Percentiles rank a stretch among this genome's conserved stretches.
Conservation (phyloP, 805 yeast species). For the Kodamaea laetipori region DNA sequence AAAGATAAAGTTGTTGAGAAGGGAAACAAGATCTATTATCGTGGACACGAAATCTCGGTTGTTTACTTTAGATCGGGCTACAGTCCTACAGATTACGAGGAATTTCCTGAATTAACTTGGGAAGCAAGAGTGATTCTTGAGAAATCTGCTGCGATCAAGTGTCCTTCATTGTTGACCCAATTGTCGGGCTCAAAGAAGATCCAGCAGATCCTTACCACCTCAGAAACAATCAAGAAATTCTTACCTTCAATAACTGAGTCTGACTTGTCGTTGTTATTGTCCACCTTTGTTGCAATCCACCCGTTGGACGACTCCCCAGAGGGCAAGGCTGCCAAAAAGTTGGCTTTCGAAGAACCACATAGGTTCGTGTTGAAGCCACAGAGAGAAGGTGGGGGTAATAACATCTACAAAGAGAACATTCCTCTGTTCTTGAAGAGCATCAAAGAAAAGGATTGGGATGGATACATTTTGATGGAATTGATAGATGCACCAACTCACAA, state of each 20-base stretch:
- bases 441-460: constrained; percentile 78
- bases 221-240: constrained; percentile 49
- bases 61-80: constrained; percentile 92
- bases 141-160: constrained; percentile 77
- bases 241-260: constrained; percentile 34
- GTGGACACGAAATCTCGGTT: constrained; percentile 74
- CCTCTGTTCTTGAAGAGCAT: constrained; percentile 65
- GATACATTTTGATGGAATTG: constrained; percentile 90
- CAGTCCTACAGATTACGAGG: constrained; percentile 75
- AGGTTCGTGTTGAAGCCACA: constrained; percentile 91
- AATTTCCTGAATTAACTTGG: constrained; percentile 65
- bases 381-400: constrained; percentile 98
- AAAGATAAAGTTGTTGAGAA: constrained; percentile 43
- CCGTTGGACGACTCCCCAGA: constrained; percentile 75
- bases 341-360: constrained; percentile 70
- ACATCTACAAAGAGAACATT: constrained; percentile 83
- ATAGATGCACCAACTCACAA: constrained; percentile 72
- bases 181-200: constrained; percentile 91
- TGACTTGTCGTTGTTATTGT: constrained; percentile 37
- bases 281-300: constrained; percentile 82
- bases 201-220: constrained; percentile 81
- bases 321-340: constrained; percentile 62
- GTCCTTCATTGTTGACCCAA: constrained; percentile 88
- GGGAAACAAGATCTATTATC: constrained; percentile 52
- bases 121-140: constrained; percentile 72